Base-by-base conservation (phyloP, 495 filamentous ascomycete species). In the Hypoxylon crocopeplum region DNA sequence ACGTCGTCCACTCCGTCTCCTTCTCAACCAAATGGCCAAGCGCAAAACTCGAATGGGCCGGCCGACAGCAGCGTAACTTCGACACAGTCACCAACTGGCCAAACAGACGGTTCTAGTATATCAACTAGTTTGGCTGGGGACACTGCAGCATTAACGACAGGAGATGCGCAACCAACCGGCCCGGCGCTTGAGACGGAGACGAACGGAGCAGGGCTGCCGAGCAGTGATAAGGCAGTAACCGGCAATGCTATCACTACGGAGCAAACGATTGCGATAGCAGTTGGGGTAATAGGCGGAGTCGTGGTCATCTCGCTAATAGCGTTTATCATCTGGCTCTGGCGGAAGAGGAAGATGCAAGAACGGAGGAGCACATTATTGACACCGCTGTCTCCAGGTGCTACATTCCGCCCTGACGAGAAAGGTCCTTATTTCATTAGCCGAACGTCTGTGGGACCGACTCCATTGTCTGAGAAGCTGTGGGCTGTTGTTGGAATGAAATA, bases 221-320 rank as follows among this genome's bases (percentile, higher is more conserved):
- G 21, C 12, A 60, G 46, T 5, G 37, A 57, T 22, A 44, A 64
- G 34, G 40, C 44, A 37, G 51, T 51, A 33, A 58, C 51, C 5
- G 54, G 57, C n/a, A 64, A 51, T 59, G 48, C 61, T 21, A 65
- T 66, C 62, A 68, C 68, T 8, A 67, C 62, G 1, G 20, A 67
- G n/a, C 72, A 73, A 32, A 76, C 75, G 4, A 62, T 74, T 34
- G 73, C 73, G 11, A 70, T 84, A 30, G 76, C 78, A 2, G 80
- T 72, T 7, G 78, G 80, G 5, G 79, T 83, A 16, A 60, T 81
- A n/a, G 81, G 80, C 10, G 75, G 75, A 3, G 65, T 81, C 8
- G 72, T 75, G 12, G 61, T 75, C 25, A 52, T 83, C 58, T 73
- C 73, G 34, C 46, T 82, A 1, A 51, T 81, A 22, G 78, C 66